Conservation (phyloP, 257 asterid species). For the Handroanthus guayacan region DNA sequence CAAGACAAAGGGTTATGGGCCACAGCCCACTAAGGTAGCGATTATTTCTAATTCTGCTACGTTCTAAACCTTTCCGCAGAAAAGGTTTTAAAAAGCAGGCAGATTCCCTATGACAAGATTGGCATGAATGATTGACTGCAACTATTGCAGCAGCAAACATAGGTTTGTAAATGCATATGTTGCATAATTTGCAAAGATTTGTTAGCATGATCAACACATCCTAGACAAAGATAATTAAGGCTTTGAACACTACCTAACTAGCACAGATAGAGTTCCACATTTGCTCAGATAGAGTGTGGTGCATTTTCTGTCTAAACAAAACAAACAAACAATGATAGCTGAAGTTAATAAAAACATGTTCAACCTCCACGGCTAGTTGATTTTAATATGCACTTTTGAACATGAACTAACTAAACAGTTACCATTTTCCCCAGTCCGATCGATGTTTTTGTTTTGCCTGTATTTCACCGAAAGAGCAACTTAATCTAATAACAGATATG, state of each 20-base stretch:
- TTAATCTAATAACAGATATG: too few species aligned
- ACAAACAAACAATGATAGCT: too few species aligned
- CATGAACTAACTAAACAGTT: too few species aligned
- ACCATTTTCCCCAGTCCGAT: too few species aligned
- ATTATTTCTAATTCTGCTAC: neutral
- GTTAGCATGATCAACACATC: slow-evolving; percentile 27
- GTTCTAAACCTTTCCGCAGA: neutral
- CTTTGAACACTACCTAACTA: slow-evolving; percentile 34
- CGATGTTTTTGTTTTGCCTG: too few species aligned
- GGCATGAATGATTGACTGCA: neutral
- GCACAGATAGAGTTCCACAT: slow-evolving; percentile 23
- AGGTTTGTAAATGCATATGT: neutral
- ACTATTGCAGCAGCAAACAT: slow-evolving; percentile 4
- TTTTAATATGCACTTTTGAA: too few species aligned
- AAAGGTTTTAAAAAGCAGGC: neutral
- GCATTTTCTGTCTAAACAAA: neutral
- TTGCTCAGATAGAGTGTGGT: slow-evolving; percentile 10
- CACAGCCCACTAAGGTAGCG: neutral
- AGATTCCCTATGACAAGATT: neutral
- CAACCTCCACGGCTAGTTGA: too few species aligned
- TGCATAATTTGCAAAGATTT: slow-evolving; percentile 9
- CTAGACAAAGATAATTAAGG: slow-evolving; percentile 31
- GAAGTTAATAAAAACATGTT: too few species aligned
- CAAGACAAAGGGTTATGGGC: neutral
- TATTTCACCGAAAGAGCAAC: too few species aligned